Percentiles rank a stretch among this genome's conserved stretches.
phyloP scores from a whole-genome alignment of 495 filamentous ascomycete species.

The Chaetomidium leptoderma region DNA sequence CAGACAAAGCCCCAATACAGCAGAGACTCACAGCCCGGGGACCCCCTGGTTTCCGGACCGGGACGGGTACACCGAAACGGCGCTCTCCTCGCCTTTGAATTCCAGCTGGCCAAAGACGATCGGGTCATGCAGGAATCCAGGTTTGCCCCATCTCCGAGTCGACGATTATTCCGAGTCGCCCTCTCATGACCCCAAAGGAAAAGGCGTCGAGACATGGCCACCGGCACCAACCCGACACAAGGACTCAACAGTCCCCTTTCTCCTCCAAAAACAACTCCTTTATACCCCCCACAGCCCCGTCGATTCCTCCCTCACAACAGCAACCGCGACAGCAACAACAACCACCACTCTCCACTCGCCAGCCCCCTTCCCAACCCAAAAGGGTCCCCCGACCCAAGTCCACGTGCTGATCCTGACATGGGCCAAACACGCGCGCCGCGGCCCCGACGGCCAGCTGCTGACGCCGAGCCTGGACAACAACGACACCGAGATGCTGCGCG shows the following conservation, averaged over 20 bases:
- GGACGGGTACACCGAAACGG: slow-evolving; percentile 22
- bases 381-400: slow-evolving; percentile 21
- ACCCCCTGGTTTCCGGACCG: slow-evolving; percentile 23
- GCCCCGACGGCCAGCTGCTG: slow-evolving; percentile 19
- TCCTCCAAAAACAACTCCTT: not conserved
- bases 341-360: not conserved
- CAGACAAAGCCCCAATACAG: slow-evolving; percentile 16
- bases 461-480: not conserved
- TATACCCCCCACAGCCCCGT: not conserved
- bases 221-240: slow-evolving; percentile 4
- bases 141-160: not conserved
- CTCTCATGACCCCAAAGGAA: not conserved
- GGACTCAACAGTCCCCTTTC: not conserved
- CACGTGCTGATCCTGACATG: slow-evolving; percentile 28
- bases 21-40: slow-evolving; percentile 18
- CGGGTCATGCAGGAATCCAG: not conserved
- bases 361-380: not conserved
- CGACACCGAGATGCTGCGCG: slow-evolving; percentile 20
- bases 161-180: not conserved
- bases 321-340: not conserved
- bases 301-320: not conserved
- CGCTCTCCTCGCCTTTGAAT: slow-evolving; percentile 18
- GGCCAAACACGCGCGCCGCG: slow-evolving; percentile 16
- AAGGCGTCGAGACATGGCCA: not conserved
- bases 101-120: slow-evolving; percentile 19